Evolutionary conservation across 2,329 filamentous ascomycete genomes (phyloP).

Genomic region (Fusarium sp.): DNA sequence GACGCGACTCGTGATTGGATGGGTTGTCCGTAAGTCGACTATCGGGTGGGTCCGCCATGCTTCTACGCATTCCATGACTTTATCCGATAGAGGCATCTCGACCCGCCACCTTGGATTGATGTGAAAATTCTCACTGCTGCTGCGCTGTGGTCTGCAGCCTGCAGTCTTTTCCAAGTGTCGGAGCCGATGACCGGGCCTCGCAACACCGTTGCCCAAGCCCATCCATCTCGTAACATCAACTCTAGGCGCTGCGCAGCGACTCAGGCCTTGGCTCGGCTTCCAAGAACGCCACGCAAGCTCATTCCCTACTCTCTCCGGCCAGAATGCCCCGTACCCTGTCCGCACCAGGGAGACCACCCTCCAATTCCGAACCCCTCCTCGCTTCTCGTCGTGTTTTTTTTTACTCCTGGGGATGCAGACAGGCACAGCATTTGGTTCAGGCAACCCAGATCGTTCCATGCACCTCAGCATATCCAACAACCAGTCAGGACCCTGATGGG

Average conservation of each 20-base stretch:
- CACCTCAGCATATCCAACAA: conserved; percentile 21
- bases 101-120: conserved; percentile 38
- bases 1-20: conserved; percentile 42
- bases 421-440: conserved; percentile 19
- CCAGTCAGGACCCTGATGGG: conserved; percentile 31
- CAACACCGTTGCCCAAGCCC: conserved; percentile 8
- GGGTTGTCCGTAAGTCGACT: conserved; percentile 38
- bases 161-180: conserved; percentile 26
- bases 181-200: conserved; percentile 46
- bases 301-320: background rate
- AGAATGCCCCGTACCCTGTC: background rate
- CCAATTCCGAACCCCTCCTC: conserved; percentile 11
- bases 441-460: conserved; percentile 38
- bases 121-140: conserved; percentile 41
- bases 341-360: conserved; percentile 10
- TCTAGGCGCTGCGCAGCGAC: conserved; percentile 23
- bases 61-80: conserved; percentile 35
- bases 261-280: conserved; percentile 22
- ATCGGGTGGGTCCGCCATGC: conserved; percentile 30
- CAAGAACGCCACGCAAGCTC: conserved; percentile 14
- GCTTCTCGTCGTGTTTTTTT: background rate
- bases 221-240: conserved; percentile 43
- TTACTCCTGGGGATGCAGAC: background rate
- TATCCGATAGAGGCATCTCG: conserved; percentile 33
- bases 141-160: background rate